Evolutionary conservation across 176 grass and related monocot species (phyloP).

Genomic region (Paspalum vaginatum): DNA sequence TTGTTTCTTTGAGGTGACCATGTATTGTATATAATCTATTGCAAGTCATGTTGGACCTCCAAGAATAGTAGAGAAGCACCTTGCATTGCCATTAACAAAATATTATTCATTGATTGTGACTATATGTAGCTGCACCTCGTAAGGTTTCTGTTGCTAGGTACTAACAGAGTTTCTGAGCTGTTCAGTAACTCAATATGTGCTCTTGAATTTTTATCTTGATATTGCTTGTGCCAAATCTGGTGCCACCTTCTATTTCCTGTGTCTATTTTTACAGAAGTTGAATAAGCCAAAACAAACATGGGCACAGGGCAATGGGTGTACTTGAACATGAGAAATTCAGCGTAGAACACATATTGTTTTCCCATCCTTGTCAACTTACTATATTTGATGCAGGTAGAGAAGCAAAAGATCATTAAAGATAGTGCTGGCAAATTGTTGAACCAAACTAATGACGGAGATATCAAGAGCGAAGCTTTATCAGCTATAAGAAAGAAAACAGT

Average conservation of each 20-base stretch:
- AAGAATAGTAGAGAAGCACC: neutral
- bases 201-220: constrained; percentile 1
- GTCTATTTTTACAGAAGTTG: neutral
- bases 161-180: neutral
- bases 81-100: neutral
- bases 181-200: neutral
- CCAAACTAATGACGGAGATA: constrained; percentile 35
- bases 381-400: constrained; percentile 68
- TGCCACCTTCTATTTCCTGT: neutral
- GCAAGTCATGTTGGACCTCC: neutral
- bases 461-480: constrained; percentile 30
- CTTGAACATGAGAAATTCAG: constrained; percentile 20
- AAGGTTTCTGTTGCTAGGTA: neutral
- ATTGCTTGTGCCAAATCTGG: neutral
- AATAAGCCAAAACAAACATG: constrained; percentile 3
- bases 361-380: constrained; percentile 32
- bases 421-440: constrained; percentile 57
- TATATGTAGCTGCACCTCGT: neutral
- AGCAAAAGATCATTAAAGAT: constrained; percentile 77
- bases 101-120: neutral
- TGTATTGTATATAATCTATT: neutral
- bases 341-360: constrained; percentile 22
- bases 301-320: neutral
- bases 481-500: constrained; percentile 42
- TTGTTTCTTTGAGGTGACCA: constrained; percentile 23